Percentiles rank a stretch among this genome's conserved stretches.
Evolutionary conservation across 1,284 basidiomycete genomes (phyloP).

Genomic region (Trichosporon faecale): DNA sequence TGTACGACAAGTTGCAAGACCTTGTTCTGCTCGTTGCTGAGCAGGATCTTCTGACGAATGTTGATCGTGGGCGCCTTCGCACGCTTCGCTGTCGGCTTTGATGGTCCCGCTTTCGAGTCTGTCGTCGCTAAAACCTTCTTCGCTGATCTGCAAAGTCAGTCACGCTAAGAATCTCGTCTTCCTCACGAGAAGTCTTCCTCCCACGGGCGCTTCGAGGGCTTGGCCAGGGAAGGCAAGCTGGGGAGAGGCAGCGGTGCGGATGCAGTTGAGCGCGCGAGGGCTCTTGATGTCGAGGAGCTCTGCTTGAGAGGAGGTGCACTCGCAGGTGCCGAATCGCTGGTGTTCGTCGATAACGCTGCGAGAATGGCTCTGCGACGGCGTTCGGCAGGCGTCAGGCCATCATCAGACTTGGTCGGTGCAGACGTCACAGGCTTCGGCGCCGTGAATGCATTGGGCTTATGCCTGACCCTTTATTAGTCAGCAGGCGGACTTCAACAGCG

Average conservation of each 20-base stretch:
- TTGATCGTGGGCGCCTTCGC: conserved; percentile 28
- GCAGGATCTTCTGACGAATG: conserved; percentile 52
- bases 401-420: background rate
- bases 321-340: conserved; percentile 14
- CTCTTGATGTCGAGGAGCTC: background rate
- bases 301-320: conserved; percentile 8
- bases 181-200: conserved; percentile 39
- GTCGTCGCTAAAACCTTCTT: conserved; percentile 25
- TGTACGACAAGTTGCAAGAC: conserved; percentile 71
- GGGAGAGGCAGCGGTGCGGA: conserved; percentile 4
- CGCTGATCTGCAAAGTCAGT: conserved; percentile 15
- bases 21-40: conserved; percentile 79
- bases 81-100: conserved; percentile 2
- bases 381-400: conserved; percentile 31
- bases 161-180: background rate
- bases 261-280: conserved; percentile 10
- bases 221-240: conserved; percentile 14
- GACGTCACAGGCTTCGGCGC: background rate
- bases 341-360: conserved; percentile 36
- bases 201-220: conserved; percentile 41
- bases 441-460: background rate
- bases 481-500: background rate
- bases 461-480: conserved; percentile 6
- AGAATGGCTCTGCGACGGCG: conserved; percentile 45
- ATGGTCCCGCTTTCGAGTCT: background rate